phyloP scores from a whole-genome alignment of 2,329 filamentous ascomycete species.

The Fusarium torreyae region DNA sequence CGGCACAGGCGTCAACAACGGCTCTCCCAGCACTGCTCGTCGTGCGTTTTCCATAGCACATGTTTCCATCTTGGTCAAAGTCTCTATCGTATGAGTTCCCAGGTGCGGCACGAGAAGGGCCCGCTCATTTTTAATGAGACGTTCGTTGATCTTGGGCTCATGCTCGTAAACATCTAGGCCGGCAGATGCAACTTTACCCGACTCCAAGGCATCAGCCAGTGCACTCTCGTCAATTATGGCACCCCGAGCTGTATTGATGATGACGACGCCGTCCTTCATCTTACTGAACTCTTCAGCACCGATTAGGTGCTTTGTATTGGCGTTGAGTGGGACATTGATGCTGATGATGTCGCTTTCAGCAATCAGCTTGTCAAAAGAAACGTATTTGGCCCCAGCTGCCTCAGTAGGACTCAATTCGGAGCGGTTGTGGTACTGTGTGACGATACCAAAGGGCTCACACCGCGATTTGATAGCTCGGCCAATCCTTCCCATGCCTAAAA shows the following conservation, averaged over 20 bases:
- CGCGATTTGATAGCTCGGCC: constrained; percentile 64
- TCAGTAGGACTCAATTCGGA: constrained; percentile 56
- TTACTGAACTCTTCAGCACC: constrained; percentile 63
- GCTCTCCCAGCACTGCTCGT: constrained; percentile 30
- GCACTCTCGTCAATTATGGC: constrained; percentile 70
- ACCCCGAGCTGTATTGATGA: constrained; percentile 72
- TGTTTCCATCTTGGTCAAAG: constrained; percentile 50
- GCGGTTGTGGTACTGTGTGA: constrained; percentile 72
- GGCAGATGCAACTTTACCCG: constrained; percentile 67
- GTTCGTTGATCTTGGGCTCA: constrained; percentile 74
- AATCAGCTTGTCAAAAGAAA: constrained; percentile 69
- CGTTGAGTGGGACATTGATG: constrained; percentile 67
- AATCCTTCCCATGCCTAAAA: constrained; percentile 74
- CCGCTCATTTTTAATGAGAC: constrained; percentile 70
- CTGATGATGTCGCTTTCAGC: constrained; percentile 68
- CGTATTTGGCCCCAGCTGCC: constrained; percentile 63
- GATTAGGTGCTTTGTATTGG: constrained; percentile 68
- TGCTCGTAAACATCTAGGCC: constrained; percentile 71
- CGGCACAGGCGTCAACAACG: constrained; percentile 25
- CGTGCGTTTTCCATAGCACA: constrained; percentile 52
- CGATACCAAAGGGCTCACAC: constrained; percentile 69
- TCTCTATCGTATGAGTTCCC: constrained; percentile 75
- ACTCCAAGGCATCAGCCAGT: constrained; percentile 67
- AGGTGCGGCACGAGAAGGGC: constrained; percentile 77
- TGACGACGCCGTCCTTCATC: constrained; percentile 70